Percentiles rank a stretch among this genome's conserved stretches.
phyloP scores from a whole-genome alignment of 257 asterid species.

The Fraxinus excelsior region DNA sequence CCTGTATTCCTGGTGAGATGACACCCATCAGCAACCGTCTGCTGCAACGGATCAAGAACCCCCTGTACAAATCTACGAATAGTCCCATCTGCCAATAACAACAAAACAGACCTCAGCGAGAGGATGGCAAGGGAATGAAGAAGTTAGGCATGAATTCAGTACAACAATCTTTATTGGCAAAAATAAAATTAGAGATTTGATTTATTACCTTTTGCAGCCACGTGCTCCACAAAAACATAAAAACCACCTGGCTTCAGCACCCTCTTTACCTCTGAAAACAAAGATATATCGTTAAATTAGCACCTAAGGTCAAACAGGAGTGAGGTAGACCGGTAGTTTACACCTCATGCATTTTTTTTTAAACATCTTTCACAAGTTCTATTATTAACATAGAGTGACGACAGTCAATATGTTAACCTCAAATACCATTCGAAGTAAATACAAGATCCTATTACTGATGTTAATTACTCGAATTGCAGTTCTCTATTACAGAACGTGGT shows the following conservation, averaged over 20 bases:
- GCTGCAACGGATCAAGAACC: constrained; percentile 84
- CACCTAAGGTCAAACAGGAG: not conserved
- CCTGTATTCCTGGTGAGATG: constrained; percentile 71
- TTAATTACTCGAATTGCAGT: too few relatives aligned
- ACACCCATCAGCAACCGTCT: constrained; percentile 73
- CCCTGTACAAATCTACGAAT: constrained; percentile 57
- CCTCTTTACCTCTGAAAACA: constrained; percentile 70
- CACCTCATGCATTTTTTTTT: not conserved
- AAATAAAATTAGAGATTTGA: not conserved
- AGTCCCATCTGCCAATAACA: constrained; percentile 64
- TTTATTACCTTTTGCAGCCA: constrained; percentile 72
- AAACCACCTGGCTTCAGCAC: constrained; percentile 91
- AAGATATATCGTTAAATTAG: constrained; percentile 8
- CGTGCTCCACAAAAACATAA: constrained; percentile 84
- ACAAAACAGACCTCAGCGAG: not conserved
- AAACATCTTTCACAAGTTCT: not conserved
- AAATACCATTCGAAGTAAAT: not conserved
- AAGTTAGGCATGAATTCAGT: not conserved
- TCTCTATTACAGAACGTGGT: too few relatives aligned
- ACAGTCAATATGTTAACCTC: not conserved
- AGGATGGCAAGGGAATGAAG: not conserved
- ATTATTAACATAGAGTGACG: too few relatives aligned
- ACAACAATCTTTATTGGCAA: not conserved
- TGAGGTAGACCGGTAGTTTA: too few relatives aligned
- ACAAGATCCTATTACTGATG: not conserved